A percentile compares a stretch with the other conserved stretches of the same genome.
phyloP scores from a whole-genome alignment of 163 green algal genomes.

The Scenedesmus sp. region DNA sequence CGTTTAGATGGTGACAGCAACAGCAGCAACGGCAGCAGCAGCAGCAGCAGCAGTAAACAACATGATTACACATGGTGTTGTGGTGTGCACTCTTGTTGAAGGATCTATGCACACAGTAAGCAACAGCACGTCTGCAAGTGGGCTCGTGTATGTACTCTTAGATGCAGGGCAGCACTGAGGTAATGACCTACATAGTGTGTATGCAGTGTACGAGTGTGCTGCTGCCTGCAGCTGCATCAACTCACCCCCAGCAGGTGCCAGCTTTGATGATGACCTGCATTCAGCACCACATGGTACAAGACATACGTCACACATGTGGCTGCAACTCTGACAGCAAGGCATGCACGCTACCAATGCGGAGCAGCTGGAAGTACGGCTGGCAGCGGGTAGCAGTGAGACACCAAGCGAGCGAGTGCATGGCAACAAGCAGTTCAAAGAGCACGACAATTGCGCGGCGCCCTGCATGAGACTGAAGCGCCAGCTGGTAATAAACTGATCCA shows the following conservation, averaged over 20 bases:
- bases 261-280: slow-evolving; percentile 50
- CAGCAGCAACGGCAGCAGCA: background rate
- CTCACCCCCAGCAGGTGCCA: slow-evolving; percentile 53
- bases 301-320: background rate
- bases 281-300: background rate
- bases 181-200: background rate
- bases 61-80: no score
- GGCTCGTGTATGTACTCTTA: no score
- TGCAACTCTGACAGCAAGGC: background rate
- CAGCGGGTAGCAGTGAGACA: no score
- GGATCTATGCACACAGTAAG: no score
- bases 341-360: no score
- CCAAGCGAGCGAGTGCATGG: no score
- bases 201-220: background rate
- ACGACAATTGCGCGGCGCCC: no score
- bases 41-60: background rate
- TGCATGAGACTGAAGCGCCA: no score
- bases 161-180: no score
- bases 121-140: background rate
- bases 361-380: no score
- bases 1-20: background rate
- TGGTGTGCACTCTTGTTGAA: background rate
- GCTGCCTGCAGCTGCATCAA: background rate
- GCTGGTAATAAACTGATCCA: background rate
- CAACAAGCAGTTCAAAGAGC: no score